Conservation (phyloP, 1,284 basidiomycete genomes). For the Malassezia equina region DNA sequence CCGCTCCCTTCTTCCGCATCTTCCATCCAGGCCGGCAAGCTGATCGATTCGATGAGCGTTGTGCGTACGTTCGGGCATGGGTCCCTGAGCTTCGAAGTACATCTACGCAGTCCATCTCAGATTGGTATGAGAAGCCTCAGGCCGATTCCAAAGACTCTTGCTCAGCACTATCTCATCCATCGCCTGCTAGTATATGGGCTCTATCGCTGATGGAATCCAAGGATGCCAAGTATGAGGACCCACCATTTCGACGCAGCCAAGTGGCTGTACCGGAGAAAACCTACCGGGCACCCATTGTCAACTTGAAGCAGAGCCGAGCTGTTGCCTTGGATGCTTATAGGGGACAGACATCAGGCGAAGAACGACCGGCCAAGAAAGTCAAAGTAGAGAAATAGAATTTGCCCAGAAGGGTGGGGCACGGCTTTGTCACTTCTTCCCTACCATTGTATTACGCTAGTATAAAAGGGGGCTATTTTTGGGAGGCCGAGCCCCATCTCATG, state of each 20-base stretch:
- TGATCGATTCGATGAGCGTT: constrained; percentile 2
- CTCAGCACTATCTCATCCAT: not conserved
- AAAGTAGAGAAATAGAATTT: not conserved
- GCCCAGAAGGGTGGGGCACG: too few species aligned
- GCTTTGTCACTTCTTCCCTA: too few species aligned
- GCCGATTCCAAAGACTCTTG: not conserved
- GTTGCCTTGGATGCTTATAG: not conserved
- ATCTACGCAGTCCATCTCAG: not conserved
- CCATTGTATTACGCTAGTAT: constrained; percentile 25
- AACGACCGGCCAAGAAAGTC: not conserved
- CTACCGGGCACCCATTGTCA: not conserved
- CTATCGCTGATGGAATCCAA: not conserved
- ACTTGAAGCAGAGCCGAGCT: not conserved
- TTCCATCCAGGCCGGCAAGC: constrained; percentile 11
- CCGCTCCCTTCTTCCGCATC: constrained; percentile 10
- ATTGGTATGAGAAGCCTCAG: not conserved
- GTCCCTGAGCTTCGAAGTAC: constrained; percentile 5
- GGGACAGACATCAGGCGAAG: not conserved
- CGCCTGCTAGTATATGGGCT: not conserved
- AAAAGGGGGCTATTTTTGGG: too few species aligned
- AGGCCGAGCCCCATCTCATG: not conserved
- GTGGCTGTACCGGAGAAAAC: not conserved
- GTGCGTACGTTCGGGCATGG: constrained; percentile 9
- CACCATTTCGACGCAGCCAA: not conserved
- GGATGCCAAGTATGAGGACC: not conserved